Evolutionary conservation across 75 land plant genomes (phyloP).

Genomic region (Selaginella moellendorffii): DNA sequence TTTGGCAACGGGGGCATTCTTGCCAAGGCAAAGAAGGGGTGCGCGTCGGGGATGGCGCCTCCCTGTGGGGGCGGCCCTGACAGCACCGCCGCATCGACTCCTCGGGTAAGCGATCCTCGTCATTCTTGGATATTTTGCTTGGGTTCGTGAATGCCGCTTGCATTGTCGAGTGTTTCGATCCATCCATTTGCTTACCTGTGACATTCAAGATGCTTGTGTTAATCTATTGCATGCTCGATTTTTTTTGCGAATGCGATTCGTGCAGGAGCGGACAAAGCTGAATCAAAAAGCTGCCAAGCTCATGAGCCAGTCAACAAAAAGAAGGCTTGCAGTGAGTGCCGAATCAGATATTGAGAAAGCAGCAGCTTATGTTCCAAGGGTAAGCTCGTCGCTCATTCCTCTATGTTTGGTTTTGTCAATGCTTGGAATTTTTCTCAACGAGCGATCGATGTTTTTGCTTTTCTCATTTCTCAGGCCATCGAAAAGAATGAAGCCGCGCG

Average conservation of each 20-base stretch:
- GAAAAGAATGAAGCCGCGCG: constrained; percentile 20
- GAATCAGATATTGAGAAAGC: background rate
- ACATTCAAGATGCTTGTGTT: too few relatives aligned
- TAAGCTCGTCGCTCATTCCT: background rate
- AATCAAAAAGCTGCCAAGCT: background rate
- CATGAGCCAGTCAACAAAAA: constrained; percentile 3
- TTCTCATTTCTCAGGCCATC: constrained; percentile 20
- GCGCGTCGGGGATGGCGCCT: constrained; percentile 1
- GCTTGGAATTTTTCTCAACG: background rate
- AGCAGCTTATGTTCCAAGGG: background rate
- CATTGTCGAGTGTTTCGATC: too few relatives aligned
- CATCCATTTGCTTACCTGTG: too few relatives aligned
- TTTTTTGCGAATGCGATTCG: background rate
- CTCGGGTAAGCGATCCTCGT: too few relatives aligned
- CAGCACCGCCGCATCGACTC: background rate
- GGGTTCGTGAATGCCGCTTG: too few relatives aligned
- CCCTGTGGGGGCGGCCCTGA: constrained; percentile 2
- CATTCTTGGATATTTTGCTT: too few relatives aligned
- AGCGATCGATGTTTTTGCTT: background rate
- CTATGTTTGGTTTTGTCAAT: too few relatives aligned
- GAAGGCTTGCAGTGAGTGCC: constrained; percentile 6
- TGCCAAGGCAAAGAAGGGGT: background rate
- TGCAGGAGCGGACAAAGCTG: background rate
- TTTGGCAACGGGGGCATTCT: background rate
- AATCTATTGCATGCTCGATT: too few relatives aligned